Percentiles rank a stretch among this genome's conserved stretches.
Evolutionary conservation across 2,329 filamentous ascomycete species (phyloP).

Genomic region (Pseudonectria buxi): DNA sequence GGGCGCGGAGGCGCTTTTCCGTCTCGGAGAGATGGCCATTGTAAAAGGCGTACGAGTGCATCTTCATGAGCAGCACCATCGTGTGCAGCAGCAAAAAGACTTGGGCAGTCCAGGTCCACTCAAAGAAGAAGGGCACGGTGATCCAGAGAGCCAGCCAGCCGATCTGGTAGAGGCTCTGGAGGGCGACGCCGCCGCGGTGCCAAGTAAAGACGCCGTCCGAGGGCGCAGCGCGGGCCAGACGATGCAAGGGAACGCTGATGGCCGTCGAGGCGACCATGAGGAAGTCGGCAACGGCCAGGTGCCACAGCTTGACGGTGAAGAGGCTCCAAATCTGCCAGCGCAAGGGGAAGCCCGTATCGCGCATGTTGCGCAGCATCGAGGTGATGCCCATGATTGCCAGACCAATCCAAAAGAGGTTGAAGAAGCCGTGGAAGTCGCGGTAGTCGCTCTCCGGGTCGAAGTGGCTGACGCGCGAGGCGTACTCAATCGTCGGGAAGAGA

Average conservation of each 20-base stretch:
- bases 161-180: slow-evolving; percentile 78
- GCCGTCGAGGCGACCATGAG: slow-evolving; percentile 75
- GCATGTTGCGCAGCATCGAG: slow-evolving; percentile 85
- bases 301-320: slow-evolving; percentile 83
- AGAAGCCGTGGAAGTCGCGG: slow-evolving; percentile 93
- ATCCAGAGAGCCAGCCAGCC: slow-evolving; percentile 80
- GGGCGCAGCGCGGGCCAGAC: slow-evolving; percentile 49
- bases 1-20: slow-evolving; percentile 67
- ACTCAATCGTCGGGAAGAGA: slow-evolving; percentile 90
- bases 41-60: slow-evolving; percentile 98
- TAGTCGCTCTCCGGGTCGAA: slow-evolving; percentile 92
- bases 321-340: slow-evolving; percentile 81
- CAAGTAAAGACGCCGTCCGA: slow-evolving; percentile 57
- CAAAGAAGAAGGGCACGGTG: slow-evolving; percentile 71
- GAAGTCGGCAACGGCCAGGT: slow-evolving; percentile 75
- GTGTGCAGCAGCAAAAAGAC: slow-evolving; percentile 91
- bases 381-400: slow-evolving; percentile 96
- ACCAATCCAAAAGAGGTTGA: slow-evolving; percentile 96
- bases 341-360: slow-evolving; percentile 84
- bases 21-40: slow-evolving; percentile 92
- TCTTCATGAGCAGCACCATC: slow-evolving; percentile 93
- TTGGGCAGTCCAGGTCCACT: slow-evolving; percentile 96
- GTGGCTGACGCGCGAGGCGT: slow-evolving; percentile 83
- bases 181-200: slow-evolving; percentile 66
- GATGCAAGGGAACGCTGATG: slow-evolving; percentile 67